Evolutionary conservation across 176 grass and related monocot species (phyloP).

Genomic region (Neostapfia colusana): DNA sequence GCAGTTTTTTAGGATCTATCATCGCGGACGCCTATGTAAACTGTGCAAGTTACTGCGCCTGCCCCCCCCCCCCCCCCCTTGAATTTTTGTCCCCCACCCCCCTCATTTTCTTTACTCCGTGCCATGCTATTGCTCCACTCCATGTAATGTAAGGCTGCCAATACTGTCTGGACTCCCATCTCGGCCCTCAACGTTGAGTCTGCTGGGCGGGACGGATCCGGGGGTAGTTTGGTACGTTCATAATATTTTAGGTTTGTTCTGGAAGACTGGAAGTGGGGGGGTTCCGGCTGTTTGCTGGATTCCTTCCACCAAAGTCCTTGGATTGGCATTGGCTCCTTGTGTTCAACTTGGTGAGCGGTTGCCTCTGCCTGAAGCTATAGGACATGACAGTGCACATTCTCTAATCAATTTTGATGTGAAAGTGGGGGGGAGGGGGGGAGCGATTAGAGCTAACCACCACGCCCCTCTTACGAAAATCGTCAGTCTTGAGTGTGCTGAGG

Average conservation of each 20-base stretch:
- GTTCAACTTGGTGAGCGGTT: conserved; percentile 9
- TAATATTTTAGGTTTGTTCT: conserved; percentile 34
- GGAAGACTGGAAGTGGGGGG: conserved; percentile 14
- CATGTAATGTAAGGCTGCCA: conserved; percentile 37
- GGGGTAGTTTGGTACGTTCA: conserved; percentile 28
- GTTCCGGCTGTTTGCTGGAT: conserved; percentile 36
- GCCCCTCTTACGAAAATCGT: neutral
- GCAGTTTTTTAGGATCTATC: conserved; percentile 34
- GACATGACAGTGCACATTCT: neutral
- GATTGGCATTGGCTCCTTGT: neutral
- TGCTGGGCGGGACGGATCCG: neutral
- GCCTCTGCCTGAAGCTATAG: conserved; percentile 37
- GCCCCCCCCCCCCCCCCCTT: conserved; percentile 4
- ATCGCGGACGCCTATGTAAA: conserved; percentile 19
- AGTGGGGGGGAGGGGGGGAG: no score
- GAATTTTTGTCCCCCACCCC: conserved; percentile 25
- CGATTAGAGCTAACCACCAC: neutral
- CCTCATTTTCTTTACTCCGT: conserved; percentile 25
- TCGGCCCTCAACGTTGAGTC: neutral
- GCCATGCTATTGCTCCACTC: conserved; percentile 37
- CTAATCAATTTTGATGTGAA: neutral
- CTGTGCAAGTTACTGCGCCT: conserved; percentile 42
- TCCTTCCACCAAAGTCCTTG: conserved; percentile 36
- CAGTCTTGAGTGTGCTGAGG: conserved; percentile 4
- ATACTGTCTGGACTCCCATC: conserved; percentile 25